Evolutionary conservation across 2,329 filamentous ascomycete species (phyloP).

Genomic region (Rhinocladiella mackenziei): DNA sequence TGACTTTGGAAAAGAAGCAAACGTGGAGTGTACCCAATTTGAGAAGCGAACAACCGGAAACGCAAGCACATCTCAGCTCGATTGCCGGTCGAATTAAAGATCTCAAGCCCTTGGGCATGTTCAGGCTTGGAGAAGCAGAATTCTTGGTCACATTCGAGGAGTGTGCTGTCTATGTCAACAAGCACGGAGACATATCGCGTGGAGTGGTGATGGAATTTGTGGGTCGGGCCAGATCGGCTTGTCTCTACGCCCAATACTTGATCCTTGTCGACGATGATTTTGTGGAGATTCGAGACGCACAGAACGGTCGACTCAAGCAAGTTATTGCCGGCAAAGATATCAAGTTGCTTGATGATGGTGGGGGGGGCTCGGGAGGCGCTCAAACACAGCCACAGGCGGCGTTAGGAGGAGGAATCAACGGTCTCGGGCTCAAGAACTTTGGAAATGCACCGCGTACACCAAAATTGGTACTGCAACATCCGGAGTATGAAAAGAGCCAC

Average conservation of each 20-base stretch:
- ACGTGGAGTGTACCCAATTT: slow-evolving; percentile 91
- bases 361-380: slow-evolving; percentile 56
- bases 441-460: slow-evolving; percentile 61
- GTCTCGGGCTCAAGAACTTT: slow-evolving; percentile 33
- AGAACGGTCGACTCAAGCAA: slow-evolving; percentile 88
- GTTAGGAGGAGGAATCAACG: slow-evolving; percentile 37
- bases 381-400: slow-evolving; percentile 34
- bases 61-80: slow-evolving; percentile 63
- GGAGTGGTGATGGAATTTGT: slow-evolving; percentile 98
- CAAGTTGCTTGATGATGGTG: slow-evolving; percentile 81
- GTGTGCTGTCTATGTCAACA: slow-evolving; percentile 96
- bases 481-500: slow-evolving; percentile 76
- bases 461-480: slow-evolving; percentile 94
- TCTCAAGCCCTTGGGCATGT: slow-evolving; percentile 90
- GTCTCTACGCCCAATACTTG: slow-evolving; percentile 86
- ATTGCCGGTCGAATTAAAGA: slow-evolving; percentile 80
- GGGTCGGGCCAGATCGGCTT: slow-evolving; percentile 82
- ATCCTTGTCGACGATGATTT: slow-evolving; percentile 94
- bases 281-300: slow-evolving; percentile 92
- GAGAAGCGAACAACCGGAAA: slow-evolving; percentile 55
- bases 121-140: slow-evolving; percentile 84
- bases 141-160: slow-evolving; percentile 93
- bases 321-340: slow-evolving; percentile 92
- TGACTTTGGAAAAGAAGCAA: slow-evolving; percentile 95
- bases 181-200: slow-evolving; percentile 91